Percentiles rank a stretch among this genome's conserved stretches.
Evolutionary conservation across 495 filamentous ascomycete species (phyloP).

Genomic region (Aspergillus carlsbadensis): DNA sequence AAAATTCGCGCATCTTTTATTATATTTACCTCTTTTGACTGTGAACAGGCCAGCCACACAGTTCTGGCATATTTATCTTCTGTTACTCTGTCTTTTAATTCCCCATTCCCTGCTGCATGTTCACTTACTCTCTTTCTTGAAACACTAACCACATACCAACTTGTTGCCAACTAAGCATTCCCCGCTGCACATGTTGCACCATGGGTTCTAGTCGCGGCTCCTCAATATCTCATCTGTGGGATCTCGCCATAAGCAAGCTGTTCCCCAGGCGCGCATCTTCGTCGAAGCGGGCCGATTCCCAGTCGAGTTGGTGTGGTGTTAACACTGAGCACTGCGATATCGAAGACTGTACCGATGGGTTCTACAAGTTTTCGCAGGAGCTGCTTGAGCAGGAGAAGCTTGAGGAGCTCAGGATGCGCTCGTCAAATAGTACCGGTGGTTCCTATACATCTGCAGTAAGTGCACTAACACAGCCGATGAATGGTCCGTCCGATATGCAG

Average conservation of each 20-base stretch:
- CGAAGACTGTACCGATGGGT: slow-evolving; percentile 20
- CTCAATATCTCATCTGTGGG: slow-evolving; percentile 21
- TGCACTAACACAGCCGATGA: background rate
- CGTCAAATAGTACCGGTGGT: slow-evolving; percentile 19
- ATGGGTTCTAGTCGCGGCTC: slow-evolving; percentile 15
- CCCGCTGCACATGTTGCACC: background rate
- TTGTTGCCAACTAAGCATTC: background rate
- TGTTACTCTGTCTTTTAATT: too few species aligned
- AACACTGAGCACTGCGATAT: background rate
- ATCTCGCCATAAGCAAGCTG: slow-evolving; percentile 14
- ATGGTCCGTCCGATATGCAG: background rate
- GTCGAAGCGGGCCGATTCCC: background rate
- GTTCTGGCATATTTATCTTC: too few species aligned
- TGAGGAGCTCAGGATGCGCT: slow-evolving; percentile 4
- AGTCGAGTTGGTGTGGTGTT: slow-evolving; percentile 1
- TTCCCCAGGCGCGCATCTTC: slow-evolving; percentile 18
- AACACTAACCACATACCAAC: background rate
- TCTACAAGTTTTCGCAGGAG: slow-evolving; percentile 28
- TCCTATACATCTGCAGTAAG: slow-evolving; percentile 25
- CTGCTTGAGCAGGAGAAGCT: slow-evolving; percentile 19
- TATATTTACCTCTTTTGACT: background rate
- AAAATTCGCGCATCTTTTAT: slow-evolving; percentile 3
- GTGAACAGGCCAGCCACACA: too few species aligned
- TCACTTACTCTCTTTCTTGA: too few species aligned
- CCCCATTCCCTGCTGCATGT: too few species aligned